Base-by-base conservation (phyloP, 306 rosid species). In the Dryas alaskensis region DNA sequence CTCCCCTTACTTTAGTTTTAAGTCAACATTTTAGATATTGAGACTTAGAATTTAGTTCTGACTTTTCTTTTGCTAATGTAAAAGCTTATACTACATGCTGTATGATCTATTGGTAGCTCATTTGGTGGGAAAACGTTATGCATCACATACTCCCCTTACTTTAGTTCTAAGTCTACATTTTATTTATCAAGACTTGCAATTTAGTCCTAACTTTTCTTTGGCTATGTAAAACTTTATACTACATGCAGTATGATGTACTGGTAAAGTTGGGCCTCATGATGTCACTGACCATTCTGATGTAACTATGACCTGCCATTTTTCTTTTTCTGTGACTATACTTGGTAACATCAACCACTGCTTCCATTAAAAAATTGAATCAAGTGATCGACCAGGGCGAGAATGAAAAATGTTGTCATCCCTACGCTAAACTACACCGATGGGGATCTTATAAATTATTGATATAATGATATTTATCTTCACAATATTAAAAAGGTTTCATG, bases 91-190 rank as follows among this genome's bases (percentile, higher is more conserved):
- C 37, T 31, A 31, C 37, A 31, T 31, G 37, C 37, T 1, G 37
- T 31, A 31, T 31, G 37, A 31, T 31, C 37, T 31, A 31, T 2
- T 31, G 37, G 11, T 10, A n/a, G 16, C 16, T 39, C 48, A 65
- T 54, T 65, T 63, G 53, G 10, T 74, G 65, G 72, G 65, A 51
- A 44, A 37, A 16, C 9, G 9, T 70, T 61, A 58, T 70, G 65
- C 6, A 27, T 70, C 43, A 7, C 50, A 70, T 70, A 47, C 62
- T 77, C 10, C 43, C 48, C 61, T 16, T 19, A 4, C 48, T 50
- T 12, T 4, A 42, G 14, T 19, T 37, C 52, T 4, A 11, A 52
- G 43, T 42, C 43, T 45, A n/a, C n/a, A 53, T 17, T 42, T 19
- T 43, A n/a, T 31, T 40, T 69, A 52, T 70, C 7, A 31, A 54